phyloP scores from a whole-genome alignment of 2,329 filamentous ascomycete species.

The Alternaria infectoria region DNA sequence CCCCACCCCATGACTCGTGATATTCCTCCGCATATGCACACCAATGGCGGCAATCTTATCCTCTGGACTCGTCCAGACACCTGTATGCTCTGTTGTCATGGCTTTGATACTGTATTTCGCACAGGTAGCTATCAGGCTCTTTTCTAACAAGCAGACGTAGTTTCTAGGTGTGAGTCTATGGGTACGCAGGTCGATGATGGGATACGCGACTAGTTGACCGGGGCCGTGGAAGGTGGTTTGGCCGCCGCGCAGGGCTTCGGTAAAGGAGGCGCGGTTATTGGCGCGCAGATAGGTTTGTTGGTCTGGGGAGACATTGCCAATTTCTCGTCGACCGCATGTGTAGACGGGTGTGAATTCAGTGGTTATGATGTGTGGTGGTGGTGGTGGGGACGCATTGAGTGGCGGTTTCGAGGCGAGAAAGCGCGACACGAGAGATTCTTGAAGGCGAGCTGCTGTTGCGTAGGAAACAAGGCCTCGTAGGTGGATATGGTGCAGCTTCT shows the following conservation, averaged over 20 bases:
- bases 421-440: slow-evolving; percentile 61
- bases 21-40: slow-evolving; percentile 84
- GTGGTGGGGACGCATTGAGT: slow-evolving; percentile 55
- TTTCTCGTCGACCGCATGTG: slow-evolving; percentile 85
- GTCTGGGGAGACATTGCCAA: slow-evolving; percentile 53
- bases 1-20: slow-evolving; percentile 84
- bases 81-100: slow-evolving; percentile 75
- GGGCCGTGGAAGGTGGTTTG: slow-evolving; percentile 95
- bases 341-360: slow-evolving; percentile 85
- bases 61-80: slow-evolving; percentile 70
- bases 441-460: slow-evolving; percentile 60
- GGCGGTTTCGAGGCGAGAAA: slow-evolving; percentile 68
- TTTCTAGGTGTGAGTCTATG: slow-evolving; percentile 72
- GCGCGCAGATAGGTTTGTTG: slow-evolving; percentile 54
- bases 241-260: slow-evolving; percentile 80
- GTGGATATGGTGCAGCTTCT: slow-evolving; percentile 65
- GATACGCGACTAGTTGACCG: slow-evolving; percentile 91
- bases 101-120: slow-evolving; percentile 65
- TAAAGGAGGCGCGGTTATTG: slow-evolving; percentile 63
- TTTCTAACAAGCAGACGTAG: slow-evolving; percentile 81
- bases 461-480: slow-evolving; percentile 63
- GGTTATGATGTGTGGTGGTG: slow-evolving; percentile 73
- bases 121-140: slow-evolving; percentile 73
- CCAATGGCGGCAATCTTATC: slow-evolving; percentile 88
- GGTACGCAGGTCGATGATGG: slow-evolving; percentile 79